Evolutionary conservation across 345 rosid species (phyloP).

Genomic region (Brassica cretica): DNA sequence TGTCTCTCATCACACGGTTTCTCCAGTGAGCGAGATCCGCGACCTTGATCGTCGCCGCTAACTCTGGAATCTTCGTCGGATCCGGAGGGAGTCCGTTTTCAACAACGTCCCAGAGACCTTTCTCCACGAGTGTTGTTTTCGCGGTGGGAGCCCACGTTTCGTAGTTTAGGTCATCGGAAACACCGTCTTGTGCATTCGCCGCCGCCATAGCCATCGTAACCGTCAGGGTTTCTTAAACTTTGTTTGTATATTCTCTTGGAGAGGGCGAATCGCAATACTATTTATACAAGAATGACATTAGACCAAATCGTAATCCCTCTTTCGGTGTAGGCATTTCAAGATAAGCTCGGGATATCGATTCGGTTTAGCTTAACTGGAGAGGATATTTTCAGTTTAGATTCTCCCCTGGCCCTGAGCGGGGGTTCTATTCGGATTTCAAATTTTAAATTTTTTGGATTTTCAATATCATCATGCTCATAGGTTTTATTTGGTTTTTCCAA

Average conservation of each 20-base stretch:
- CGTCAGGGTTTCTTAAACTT: neutral
- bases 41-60: slow-evolving; percentile 6
- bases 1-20: slow-evolving; percentile 18
- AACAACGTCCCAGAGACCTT: slow-evolving; percentile 22
- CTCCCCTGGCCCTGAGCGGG: neutral
- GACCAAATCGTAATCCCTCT: neutral
- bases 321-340: neutral
- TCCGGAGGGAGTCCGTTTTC: slow-evolving; percentile 20
- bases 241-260: neutral
- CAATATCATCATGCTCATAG: neutral
- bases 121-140: neutral
- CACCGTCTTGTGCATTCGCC: neutral
- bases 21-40: slow-evolving; percentile 21
- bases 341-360: neutral
- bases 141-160: slow-evolving; percentile 11
- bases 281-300: neutral
- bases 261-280: neutral
- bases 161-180: slow-evolving; percentile 5
- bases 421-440: neutral
- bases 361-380: neutral
- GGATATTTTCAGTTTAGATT: neutral
- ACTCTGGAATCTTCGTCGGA: slow-evolving; percentile 16
- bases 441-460: neutral
- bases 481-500: neutral
- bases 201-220: slow-evolving; percentile 20